Conservation (phyloP, 805 yeast genomes). For the Millerozyma miso region DNA sequence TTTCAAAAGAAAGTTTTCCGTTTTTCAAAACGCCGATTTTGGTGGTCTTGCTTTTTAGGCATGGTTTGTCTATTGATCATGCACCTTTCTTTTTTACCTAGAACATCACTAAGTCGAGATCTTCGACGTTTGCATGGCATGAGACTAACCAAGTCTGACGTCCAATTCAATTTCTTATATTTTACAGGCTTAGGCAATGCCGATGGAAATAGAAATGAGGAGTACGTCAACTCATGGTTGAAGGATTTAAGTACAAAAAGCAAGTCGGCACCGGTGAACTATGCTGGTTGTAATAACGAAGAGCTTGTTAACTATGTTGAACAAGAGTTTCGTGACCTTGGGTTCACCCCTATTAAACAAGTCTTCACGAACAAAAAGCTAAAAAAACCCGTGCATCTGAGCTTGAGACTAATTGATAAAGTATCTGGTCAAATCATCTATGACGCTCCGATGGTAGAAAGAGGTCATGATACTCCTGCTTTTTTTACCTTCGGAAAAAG, state of each 20-base stretch:
- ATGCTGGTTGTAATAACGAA: conserved; percentile 22
- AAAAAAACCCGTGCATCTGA: conserved; percentile 23
- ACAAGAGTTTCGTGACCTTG: conserved; percentile 22
- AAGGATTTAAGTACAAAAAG: conserved; percentile 24
- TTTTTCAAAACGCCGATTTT: conserved; percentile 34
- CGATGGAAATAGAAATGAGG: conserved; percentile 17
- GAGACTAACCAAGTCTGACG: conserved; percentile 61
- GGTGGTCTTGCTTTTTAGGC: conserved; percentile 47
- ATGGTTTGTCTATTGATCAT: conserved; percentile 49
- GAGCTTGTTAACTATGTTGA: conserved; percentile 23
- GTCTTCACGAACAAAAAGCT: conserved; percentile 12
- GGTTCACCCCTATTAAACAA: conserved; percentile 18
- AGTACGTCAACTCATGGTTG: conserved; percentile 24
- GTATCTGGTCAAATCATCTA: conserved; percentile 19
- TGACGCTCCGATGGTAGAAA: conserved; percentile 22
- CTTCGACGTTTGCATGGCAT: conserved; percentile 69
- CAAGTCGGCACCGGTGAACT: conserved; percentile 14
- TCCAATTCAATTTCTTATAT: conserved; percentile 56
- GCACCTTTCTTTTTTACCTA: conserved; percentile 70
- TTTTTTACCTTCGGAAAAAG: conserved; percentile 22
- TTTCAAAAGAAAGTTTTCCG: conserved; percentile 7
- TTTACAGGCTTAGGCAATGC: conserved; percentile 22
- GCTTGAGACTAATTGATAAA: conserved; percentile 20
- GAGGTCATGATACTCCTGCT: conserved; percentile 25
- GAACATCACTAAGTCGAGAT: conserved; percentile 81